Percentiles rank a stretch among this genome's conserved stretches.
phyloP scores from a whole-genome alignment of 768 basidiomycete species.

The Amanita muscaria region DNA sequence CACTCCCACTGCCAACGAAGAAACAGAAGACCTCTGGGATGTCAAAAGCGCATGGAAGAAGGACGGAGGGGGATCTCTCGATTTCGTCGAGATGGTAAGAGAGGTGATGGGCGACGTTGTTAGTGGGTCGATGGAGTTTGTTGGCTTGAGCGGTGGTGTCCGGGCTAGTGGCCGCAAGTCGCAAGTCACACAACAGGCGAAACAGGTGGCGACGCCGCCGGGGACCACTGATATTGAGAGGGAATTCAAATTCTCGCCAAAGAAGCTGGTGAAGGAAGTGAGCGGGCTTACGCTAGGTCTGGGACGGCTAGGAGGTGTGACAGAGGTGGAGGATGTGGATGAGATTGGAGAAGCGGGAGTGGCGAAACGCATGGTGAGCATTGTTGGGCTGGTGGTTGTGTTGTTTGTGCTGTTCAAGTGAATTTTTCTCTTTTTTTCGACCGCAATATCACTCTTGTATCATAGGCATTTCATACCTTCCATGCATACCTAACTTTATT shows the following conservation, averaged over 20 bases:
- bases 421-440: neutral
- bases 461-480: neutral
- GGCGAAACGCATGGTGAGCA: neutral
- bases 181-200: too few species aligned
- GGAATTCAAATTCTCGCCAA: too few species aligned
- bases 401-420: neutral
- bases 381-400: neutral
- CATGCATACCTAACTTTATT: neutral
- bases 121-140: neutral
- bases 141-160: neutral
- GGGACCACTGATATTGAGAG: too few species aligned
- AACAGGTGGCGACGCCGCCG: too few species aligned
- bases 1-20: neutral
- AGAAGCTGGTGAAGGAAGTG: too few species aligned
- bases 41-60: neutral
- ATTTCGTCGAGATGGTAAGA: neutral
- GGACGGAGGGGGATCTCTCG: neutral
- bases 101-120: neutral
- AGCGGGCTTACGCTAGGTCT: neutral
- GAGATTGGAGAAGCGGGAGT: neutral
- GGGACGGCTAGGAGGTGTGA: neutral
- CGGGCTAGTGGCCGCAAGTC: too few species aligned
- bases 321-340: neutral
- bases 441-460: neutral
- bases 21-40: conserved; percentile 1